A percentile compares a stretch with the other conserved stretches of the same genome.
phyloP scores from a whole-genome alignment of 1,139 yeast genomes.

The Nakaseomyces uthaithaninus region DNA sequence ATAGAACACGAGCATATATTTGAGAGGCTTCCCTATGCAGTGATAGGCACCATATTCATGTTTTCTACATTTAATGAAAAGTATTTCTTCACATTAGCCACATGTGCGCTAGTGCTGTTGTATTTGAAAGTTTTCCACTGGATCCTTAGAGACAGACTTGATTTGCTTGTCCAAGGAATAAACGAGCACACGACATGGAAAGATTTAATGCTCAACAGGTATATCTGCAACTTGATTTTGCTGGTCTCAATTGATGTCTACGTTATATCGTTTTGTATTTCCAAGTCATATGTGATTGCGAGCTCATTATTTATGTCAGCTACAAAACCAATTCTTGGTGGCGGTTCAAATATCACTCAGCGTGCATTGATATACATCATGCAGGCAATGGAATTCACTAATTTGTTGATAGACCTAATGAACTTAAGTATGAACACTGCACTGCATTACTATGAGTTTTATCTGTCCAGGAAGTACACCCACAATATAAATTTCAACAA shows the following conservation, averaged over 20 bases:
- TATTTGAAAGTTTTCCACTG: slow-evolving; percentile 67
- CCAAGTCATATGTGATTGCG: slow-evolving; percentile 5
- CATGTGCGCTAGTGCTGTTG: slow-evolving; percentile 38
- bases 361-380: slow-evolving; percentile 25
- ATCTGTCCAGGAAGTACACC: slow-evolving; percentile 10
- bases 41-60: slow-evolving; percentile 58
- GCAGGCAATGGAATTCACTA: slow-evolving; percentile 71
- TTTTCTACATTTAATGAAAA: slow-evolving; percentile 54
- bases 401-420: slow-evolving; percentile 50
- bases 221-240: slow-evolving; percentile 36
- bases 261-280: slow-evolving; percentile 47
- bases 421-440: slow-evolving; percentile 30
- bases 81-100: slow-evolving; percentile 41
- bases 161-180: slow-evolving; percentile 38
- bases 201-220: slow-evolving; percentile 33
- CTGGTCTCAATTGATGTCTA: slow-evolving; percentile 45
- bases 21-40: slow-evolving; percentile 58
- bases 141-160: slow-evolving; percentile 58
- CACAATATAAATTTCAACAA: slow-evolving; percentile 3
- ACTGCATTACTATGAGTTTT: slow-evolving; percentile 52
- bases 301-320: slow-evolving; percentile 11
- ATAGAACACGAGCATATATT: slow-evolving; percentile 72
- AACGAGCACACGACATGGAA: slow-evolving; percentile 33
- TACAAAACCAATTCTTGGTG: slow-evolving; percentile 3
- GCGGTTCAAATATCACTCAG: slow-evolving; percentile 5